These are phyloP conservation scores for Viola pubescens DNA, from an alignment of 441 rosid species.

Conservation along the genomic window DNA sequence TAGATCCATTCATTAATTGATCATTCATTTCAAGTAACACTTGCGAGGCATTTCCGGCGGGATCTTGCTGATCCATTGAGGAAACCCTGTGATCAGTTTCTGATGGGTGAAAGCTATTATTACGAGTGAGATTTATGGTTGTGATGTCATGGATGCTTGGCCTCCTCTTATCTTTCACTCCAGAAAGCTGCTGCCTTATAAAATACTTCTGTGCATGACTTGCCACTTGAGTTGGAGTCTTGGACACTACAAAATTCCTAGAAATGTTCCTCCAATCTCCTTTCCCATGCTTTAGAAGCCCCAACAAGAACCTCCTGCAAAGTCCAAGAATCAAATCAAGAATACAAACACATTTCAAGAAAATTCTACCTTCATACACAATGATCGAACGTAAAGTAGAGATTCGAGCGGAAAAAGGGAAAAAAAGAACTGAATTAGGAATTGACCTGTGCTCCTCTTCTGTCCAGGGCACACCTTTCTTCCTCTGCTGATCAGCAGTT, in stretches of 20 bases:
- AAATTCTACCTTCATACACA: too few relatives aligned
- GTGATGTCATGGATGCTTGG: constrained; percentile 97
- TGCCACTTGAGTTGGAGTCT: constrained; percentile 97
- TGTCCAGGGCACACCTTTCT: constrained; percentile 98
- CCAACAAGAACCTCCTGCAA: constrained; percentile 43
- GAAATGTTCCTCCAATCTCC: constrained; percentile 99
- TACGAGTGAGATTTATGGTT: constrained; percentile 51
- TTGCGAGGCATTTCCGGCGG: constrained; percentile 14
- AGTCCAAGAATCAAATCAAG: too few relatives aligned
- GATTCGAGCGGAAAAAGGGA: too few relatives aligned
- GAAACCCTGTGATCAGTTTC: neutral
- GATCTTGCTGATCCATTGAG: constrained; percentile 27
- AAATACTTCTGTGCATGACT: constrained; percentile 98
- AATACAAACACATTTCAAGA: too few relatives aligned
- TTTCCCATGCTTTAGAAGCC: constrained; percentile 82
- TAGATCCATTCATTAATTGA: constrained; percentile 5
- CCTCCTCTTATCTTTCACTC: constrained; percentile 90
- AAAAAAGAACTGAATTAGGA: neutral
- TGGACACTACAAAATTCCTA: constrained; percentile 64
- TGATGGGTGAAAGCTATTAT: constrained; percentile 10
- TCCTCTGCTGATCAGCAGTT: constrained; percentile 69
- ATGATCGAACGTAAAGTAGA: too few relatives aligned
- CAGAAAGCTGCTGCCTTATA: constrained; percentile 72
- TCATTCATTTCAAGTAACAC: neutral
- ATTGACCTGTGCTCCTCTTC: constrained; percentile 90